Evolutionary conservation across 1,139 yeast genomes (phyloP).

Genomic region (Debaryomycetaceae sp.): DNA sequence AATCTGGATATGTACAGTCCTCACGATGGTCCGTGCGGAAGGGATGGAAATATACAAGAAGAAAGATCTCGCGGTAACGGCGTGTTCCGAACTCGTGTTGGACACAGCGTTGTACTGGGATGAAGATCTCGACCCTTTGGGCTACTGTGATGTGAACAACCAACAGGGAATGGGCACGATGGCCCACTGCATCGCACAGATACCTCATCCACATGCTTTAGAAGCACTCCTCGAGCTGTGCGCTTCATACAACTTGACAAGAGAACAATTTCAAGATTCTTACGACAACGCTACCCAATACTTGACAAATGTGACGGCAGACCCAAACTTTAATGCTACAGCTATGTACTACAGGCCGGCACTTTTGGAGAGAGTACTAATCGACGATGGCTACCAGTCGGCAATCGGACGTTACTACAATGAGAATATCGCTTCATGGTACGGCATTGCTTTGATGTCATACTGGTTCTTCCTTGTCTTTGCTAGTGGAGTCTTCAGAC

Average conservation of each 20-base stretch:
- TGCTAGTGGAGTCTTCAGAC: slow-evolving; percentile 42
- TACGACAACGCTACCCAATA: slow-evolving; percentile 35
- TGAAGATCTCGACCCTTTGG: slow-evolving; percentile 16
- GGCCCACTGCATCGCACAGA: slow-evolving; percentile 24
- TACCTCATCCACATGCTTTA: slow-evolving; percentile 16
- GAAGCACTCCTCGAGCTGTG: slow-evolving; percentile 17
- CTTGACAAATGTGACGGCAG: slow-evolving; percentile 23
- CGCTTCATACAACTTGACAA: slow-evolving; percentile 23
- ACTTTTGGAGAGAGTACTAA: slow-evolving; percentile 15
- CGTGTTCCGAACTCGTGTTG: slow-evolving; percentile 26
- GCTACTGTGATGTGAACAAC: slow-evolving; percentile 22
- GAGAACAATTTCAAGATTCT: slow-evolving; percentile 25
- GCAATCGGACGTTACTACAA: slow-evolving; percentile 37
- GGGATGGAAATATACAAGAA: slow-evolving; percentile 14
- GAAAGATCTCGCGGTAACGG: slow-evolving; percentile 16
- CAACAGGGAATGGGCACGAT: slow-evolving; percentile 33
- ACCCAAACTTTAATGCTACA: slow-evolving; percentile 23
- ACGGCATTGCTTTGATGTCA: slow-evolving; percentile 46
- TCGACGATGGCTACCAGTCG: slow-evolving; percentile 33
- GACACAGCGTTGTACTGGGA: slow-evolving; percentile 25
- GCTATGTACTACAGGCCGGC: slow-evolving; percentile 31
- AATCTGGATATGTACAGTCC: no score
- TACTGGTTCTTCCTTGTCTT: slow-evolving; percentile 38
- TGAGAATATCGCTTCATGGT: slow-evolving; percentile 44
- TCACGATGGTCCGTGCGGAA: slow-evolving; percentile 1